Evolutionary conservation across 1,139 yeast species (phyloP).

Genomic region (Geotrichum reessii): DNA sequence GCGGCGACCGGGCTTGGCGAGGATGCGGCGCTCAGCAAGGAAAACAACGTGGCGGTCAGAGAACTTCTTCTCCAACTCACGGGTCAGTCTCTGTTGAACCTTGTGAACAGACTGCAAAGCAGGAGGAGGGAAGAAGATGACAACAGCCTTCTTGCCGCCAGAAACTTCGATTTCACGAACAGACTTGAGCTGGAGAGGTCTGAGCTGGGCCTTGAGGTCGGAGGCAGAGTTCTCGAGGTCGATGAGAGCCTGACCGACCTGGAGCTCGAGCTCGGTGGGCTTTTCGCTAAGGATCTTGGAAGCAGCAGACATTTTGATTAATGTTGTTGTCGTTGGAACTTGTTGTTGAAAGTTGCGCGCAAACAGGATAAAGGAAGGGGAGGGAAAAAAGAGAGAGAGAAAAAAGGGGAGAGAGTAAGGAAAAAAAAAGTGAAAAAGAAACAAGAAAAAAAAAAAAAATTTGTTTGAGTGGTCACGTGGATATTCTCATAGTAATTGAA

Average conservation of each 20-base stretch:
- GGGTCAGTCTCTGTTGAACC: conserved; percentile 87
- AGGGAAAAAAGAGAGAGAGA: neutral
- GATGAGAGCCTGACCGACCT: conserved; percentile 97
- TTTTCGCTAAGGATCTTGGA: conserved; percentile 70
- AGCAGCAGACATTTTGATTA: conserved; percentile 81
- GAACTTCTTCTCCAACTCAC: conserved; percentile 99
- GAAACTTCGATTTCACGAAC: conserved; percentile 96
- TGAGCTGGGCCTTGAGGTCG: conserved; percentile 95
- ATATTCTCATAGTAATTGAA: neutral
- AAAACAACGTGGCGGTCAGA: conserved; percentile 99
- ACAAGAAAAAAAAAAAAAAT: conserved; percentile 7
- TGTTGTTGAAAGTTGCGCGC: conserved; percentile 3
- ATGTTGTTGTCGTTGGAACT: conserved; percentile 4
- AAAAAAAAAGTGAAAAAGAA: conserved; percentile 1
- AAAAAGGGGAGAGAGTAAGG: conserved; percentile 3
- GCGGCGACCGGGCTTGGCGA: conserved; percentile 79
- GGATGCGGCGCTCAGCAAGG: conserved; percentile 99
- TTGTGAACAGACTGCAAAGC: conserved; percentile 90
- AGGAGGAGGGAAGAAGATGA: conserved; percentile 97
- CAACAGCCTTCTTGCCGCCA: conserved; percentile 98
- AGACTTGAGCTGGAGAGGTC: conserved; percentile 98
- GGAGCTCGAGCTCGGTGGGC: conserved; percentile 98
- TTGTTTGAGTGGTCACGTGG: conserved; percentile 17
- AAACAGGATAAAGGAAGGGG: neutral
- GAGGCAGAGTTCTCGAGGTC: conserved; percentile 93